Evolutionary conservation across 306 rosid species (phyloP).

Genomic region (Medicago arabica): DNA sequence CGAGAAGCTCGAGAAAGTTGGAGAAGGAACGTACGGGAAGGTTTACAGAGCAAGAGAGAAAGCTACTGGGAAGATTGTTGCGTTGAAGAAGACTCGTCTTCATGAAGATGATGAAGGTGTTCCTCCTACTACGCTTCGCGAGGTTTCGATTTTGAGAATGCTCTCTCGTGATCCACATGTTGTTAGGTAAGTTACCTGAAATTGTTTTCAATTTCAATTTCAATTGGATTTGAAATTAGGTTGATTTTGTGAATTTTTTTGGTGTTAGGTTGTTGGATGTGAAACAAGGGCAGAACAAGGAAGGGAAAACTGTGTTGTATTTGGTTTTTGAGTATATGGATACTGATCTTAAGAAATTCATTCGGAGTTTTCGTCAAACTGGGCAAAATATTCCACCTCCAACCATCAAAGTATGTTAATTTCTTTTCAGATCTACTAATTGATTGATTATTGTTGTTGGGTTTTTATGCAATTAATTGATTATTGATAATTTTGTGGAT

Average conservation of each 20-base stretch:
- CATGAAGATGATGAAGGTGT: conserved; percentile 97
- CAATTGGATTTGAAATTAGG: neutral
- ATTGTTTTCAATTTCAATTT: neutral
- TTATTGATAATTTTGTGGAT: neutral
- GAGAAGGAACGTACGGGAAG: conserved; percentile 95
- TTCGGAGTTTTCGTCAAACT: conserved; percentile 69
- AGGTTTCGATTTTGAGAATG: conserved; percentile 93
- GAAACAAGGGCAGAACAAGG: conserved; percentile 90
- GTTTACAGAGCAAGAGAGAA: conserved; percentile 85
- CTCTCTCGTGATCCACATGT: conserved; percentile 92
- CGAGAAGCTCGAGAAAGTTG: conserved; percentile 92
- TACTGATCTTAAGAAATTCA: conserved; percentile 85
- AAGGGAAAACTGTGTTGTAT: conserved; percentile 89
- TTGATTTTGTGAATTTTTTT: neutral
- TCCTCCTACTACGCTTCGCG: conserved; percentile 97
- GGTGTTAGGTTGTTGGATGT: conserved; percentile 74
- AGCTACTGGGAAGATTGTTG: conserved; percentile 87
- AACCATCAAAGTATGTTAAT: conserved; percentile 54
- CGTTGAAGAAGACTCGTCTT: conserved; percentile 95
- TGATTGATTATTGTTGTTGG: neutral
- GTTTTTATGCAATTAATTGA: neutral
- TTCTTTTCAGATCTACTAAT: neutral
- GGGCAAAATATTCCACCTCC: conserved; percentile 59
- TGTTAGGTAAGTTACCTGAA: conserved; percentile 53
- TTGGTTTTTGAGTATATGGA: conserved; percentile 95